Conservation (phyloP, 768 basidiomycete species). For the Panaeolus papilionaceus region DNA sequence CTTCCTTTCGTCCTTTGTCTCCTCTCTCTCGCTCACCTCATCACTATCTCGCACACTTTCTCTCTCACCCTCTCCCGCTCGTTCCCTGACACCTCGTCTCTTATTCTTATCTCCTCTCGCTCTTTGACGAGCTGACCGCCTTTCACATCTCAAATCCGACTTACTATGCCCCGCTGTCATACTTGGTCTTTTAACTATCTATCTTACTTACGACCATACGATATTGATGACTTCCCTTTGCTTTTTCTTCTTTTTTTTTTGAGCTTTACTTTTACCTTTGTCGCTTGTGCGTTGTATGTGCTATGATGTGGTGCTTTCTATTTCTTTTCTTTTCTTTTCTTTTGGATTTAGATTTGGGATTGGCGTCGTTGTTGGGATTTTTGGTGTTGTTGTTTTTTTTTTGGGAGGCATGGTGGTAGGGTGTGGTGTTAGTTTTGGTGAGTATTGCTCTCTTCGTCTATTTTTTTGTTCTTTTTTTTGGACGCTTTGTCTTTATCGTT, state of each 20-base stretch:
- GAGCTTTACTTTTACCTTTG: background rate
- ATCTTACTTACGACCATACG: background rate
- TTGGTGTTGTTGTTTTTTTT: background rate
- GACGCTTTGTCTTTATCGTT: too few species aligned
- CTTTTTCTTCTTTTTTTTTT: background rate
- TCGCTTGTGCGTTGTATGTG: background rate
- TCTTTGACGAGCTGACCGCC: background rate
- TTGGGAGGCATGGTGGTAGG: background rate
- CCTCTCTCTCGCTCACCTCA: too few species aligned
- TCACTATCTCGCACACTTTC: too few species aligned
- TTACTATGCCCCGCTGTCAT: background rate
- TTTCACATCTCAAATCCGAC: background rate
- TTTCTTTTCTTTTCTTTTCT: background rate
- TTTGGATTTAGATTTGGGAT: background rate
- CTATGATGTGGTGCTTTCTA: background rate
- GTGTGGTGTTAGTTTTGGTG: background rate
- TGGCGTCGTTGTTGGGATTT: background rate
- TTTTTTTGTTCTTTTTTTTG: too few species aligned
- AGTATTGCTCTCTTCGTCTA: too few species aligned
- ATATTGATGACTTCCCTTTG: background rate
- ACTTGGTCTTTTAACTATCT: background rate
- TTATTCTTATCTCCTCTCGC: too few species aligned
- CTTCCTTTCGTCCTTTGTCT: too few species aligned
- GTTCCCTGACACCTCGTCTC: too few species aligned
- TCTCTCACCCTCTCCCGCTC: too few species aligned